Base-by-base conservation (phyloP, 2,329 filamentous ascomycete species). In the Fragosphaeria purpurea region DNA sequence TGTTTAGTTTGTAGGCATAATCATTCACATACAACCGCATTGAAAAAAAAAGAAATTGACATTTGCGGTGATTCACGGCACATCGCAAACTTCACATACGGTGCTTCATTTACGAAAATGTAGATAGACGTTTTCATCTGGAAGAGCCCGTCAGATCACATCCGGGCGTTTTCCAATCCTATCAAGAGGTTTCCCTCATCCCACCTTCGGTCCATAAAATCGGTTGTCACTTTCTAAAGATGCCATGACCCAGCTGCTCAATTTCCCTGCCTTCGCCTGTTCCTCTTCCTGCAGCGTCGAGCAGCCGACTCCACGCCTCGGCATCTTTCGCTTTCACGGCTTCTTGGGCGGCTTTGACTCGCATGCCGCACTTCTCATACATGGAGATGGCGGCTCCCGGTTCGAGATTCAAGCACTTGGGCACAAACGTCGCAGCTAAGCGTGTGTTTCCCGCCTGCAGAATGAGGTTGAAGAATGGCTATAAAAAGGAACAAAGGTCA, bases 281-380 rank as follows among this genome's bases (percentile, higher is more conserved):
- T 37, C 75, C 78, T 48, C 80, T 80, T 6, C 81, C 85, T 12
- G 88, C 89, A 57, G 85, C 88, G 51, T 79, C 78, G 57, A 88
- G 74, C 56, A 97, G 69, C 47, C 82, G 74, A 59, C 85, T 79
- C 68, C 94, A 81, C n/a, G 83, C 71, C 58, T 83, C 83, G 46
- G 80, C 72, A 63, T 98, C 87, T 67, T 86, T 94, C 53, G 79
- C 75, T 69, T 83, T 88, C 53, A 89, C 76, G 4, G 93, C 91
- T 70, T 97, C 93, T 68, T 97, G 90, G 4, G 86, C 93, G 3
- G 93, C 93, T 68, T 88, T 89, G 33, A 85, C 78, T 43, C 88
- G 74, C 82, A 95, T 80, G 13, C 91, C 91, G 65, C 93, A 97
- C 69, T 95, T 95, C 60, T 95, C 83, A 77, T 90, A 98, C 91